Evolutionary conservation across 176 grass and related monocot genomes (phyloP).

Genomic region (Chloris gayana): DNA sequence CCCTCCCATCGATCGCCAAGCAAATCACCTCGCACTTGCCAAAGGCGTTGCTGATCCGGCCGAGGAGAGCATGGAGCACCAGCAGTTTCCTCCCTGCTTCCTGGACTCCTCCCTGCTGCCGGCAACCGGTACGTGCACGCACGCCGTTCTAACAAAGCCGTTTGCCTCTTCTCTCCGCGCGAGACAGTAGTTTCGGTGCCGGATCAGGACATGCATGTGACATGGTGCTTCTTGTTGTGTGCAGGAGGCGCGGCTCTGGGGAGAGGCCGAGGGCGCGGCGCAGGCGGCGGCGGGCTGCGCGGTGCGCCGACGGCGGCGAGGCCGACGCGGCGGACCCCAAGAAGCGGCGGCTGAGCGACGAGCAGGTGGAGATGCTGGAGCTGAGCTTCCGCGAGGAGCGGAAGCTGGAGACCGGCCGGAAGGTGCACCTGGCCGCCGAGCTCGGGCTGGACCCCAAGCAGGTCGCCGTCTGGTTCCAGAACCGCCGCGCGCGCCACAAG

Average conservation of each 20-base stretch:
- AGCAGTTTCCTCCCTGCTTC: constrained; percentile 39
- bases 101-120: constrained; percentile 37
- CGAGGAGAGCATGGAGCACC: constrained; percentile 45
- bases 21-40: constrained; percentile 1
- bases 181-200: neutral
- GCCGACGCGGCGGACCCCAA: constrained; percentile 51
- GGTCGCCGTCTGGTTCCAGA: constrained; percentile 99
- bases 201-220: neutral
- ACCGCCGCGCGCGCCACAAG: constrained; percentile 93
- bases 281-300: constrained; percentile 37
- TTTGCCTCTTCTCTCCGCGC: neutral
- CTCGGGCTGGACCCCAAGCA: constrained; percentile 95
- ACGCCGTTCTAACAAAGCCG: neutral
- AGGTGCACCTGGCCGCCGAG: constrained; percentile 79
- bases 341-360: constrained; percentile 78
- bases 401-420: constrained; percentile 88
- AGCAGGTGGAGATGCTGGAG: constrained; percentile 85
- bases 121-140: constrained; percentile 24
- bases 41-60: constrained; percentile 8
- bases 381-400: constrained; percentile 85
- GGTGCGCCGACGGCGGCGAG: constrained; percentile 32
- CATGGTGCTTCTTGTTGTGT: neutral
- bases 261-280: constrained; percentile 50
- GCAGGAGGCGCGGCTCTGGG: constrained; percentile 24
- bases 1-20: neutral